Base-by-base conservation (phyloP, 192 early-diverging fungal genomes). In the Coemansia javaensis region DNA sequence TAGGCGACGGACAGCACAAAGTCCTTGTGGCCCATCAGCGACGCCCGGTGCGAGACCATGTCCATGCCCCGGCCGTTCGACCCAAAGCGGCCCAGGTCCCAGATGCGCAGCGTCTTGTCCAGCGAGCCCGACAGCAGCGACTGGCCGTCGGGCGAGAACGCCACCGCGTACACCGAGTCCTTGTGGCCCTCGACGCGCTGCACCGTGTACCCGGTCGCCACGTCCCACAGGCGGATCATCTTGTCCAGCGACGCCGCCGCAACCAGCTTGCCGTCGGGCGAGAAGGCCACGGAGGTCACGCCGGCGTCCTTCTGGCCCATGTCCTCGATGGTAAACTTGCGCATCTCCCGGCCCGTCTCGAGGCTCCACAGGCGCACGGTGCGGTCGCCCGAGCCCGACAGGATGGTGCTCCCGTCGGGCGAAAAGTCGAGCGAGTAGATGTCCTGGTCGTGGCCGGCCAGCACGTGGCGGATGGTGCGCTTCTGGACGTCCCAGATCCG, bases 361-460 rank as follows among this genome's bases (percentile, higher is more conserved):
- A 91, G 80, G 63, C 86, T 85, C 93, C 93, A 98, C 15, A 98
- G 83, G 46, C 90, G 75, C 38, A 83, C 86, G 0, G 87, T 87
- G 53, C 83, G 82, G 73, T 90, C 88, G 36, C 88, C 88, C 2
- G 86, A 88, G 18, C 94, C 96, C 15, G 87, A 90, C 24, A 93
- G 90, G 50, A 98, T 84, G 20, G 81, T 84, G 43, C 80, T 66
- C n/a, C 93, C 93, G 61, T 95, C 93, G 13, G 84, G 74, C 49
- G 85, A 85, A 77, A 93, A 98, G 52, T 97, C 96, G 53, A 98
- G 78, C 21, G 85, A 88, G 67, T 98, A 98, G 48, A 98, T 97
- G 59, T 98, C 96, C 73, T 91, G 89, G 40, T 90, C 88, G 56
- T 98, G 96, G 15, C 96, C 96, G 14, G 71, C 59, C 33, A 94